Conservation (phyloP, 108 stramenopile species). For the Seminavis robusta region DNA sequence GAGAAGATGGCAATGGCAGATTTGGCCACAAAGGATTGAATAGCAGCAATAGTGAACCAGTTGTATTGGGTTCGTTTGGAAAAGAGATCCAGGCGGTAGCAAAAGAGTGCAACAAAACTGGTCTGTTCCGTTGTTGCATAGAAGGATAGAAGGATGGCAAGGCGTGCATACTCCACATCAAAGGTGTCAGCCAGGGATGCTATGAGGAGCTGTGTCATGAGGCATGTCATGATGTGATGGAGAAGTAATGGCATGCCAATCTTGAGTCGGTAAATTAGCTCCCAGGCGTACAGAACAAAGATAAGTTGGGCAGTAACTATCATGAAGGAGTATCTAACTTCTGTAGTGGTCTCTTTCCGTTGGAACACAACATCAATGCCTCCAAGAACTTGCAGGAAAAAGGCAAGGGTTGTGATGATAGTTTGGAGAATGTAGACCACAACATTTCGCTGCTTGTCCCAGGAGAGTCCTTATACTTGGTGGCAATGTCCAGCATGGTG, state of each 20-base stretch:
- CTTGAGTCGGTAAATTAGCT: not conserved
- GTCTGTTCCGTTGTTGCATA: not conserved
- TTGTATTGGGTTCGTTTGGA: too few relatives aligned
- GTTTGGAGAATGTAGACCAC: not conserved
- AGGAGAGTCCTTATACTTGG: not conserved
- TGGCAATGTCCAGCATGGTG: not conserved
- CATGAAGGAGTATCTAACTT: too few relatives aligned
- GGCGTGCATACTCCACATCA: not conserved
- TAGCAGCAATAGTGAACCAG: not conserved
- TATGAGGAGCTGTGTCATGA: not conserved
- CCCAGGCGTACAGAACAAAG: not conserved
- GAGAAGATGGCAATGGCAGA: not conserved
- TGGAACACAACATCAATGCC: not conserved
- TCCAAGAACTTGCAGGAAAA: not conserved
- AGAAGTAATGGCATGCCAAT: not conserved
- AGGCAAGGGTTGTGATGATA: not conserved
- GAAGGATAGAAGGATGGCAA: not conserved
- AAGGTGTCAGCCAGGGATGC: not conserved
- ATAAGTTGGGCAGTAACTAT: not conserved
- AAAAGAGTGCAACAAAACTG: not conserved
- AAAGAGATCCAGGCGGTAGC: not conserved
- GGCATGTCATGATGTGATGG: not conserved
- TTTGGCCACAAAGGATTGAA: not conserved
- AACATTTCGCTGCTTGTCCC: not conserved
- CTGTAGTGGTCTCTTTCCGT: not conserved